Evolutionary conservation across 1,284 basidiomycete species (phyloP).

Genomic region (Austroboletus rostrupii): DNA sequence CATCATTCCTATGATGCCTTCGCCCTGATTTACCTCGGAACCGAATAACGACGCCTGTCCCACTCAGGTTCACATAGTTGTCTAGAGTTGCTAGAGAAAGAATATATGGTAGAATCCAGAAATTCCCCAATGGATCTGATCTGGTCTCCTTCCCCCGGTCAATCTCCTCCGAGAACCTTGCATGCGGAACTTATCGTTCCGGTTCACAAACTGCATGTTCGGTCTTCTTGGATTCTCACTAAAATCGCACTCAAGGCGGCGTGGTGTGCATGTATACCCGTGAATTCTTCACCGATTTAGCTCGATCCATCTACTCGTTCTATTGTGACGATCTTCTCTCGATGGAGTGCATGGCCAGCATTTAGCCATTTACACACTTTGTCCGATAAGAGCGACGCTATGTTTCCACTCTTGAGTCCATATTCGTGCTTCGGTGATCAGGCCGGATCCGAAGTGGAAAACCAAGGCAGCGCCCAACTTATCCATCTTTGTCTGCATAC

Average conservation of each 20-base stretch:
- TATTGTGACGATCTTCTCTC: too few relatives aligned
- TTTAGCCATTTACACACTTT: not conserved
- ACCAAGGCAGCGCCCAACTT: conserved; percentile 1
- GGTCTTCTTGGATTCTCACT: too few relatives aligned
- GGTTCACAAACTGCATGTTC: too few relatives aligned
- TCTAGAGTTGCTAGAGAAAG: not conserved
- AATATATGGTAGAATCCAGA: not conserved
- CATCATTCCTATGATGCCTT: conserved; percentile 15
- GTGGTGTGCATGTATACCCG: too few relatives aligned
- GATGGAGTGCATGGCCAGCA: not conserved
- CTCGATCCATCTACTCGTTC: too few relatives aligned
- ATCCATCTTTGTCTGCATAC: not conserved
- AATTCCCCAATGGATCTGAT: not conserved
- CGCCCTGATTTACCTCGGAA: conserved; percentile 1
- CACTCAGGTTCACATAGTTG: not conserved
- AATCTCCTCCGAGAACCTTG: too few relatives aligned
- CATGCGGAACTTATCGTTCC: too few relatives aligned
- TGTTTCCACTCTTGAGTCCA: not conserved
- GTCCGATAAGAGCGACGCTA: conserved; percentile 5
- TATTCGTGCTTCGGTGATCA: conserved; percentile 11
- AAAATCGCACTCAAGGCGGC: too few relatives aligned
- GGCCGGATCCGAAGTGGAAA: conserved; percentile 2
- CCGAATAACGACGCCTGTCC: not conserved
- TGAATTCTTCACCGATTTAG: too few relatives aligned
- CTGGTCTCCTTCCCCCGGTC: too few relatives aligned